Conservation (phyloP, 306 rosid species). For the Castanea crenata region DNA sequence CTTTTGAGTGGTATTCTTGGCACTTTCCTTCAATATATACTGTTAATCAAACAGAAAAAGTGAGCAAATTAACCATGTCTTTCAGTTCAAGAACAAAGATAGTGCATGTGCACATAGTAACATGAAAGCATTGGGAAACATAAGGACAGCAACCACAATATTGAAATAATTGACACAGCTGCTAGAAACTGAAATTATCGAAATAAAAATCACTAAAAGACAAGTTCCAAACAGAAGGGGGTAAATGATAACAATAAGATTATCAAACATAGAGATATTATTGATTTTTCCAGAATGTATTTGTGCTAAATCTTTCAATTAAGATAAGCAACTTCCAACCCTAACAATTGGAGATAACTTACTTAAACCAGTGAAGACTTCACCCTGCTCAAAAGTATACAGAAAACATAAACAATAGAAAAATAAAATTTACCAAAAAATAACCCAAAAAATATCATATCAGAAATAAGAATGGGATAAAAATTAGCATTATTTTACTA, state of each 20-base stretch:
- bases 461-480: background rate
- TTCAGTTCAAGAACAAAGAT: background rate
- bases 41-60: slow-evolving; percentile 40
- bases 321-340: background rate
- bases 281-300: background rate
- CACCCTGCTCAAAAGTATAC: background rate
- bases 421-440: background rate
- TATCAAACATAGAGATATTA: background rate
- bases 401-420: background rate
- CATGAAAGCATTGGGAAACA: background rate
- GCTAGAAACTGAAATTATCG: slow-evolving; percentile 11
- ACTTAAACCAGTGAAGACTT: background rate
- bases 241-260: background rate
- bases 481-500: background rate
- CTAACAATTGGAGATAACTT: background rate
- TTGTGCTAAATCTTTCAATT: background rate
- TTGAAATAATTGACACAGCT: slow-evolving; percentile 8
- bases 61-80: slow-evolving; percentile 4
- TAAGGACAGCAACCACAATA: background rate
- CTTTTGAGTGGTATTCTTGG: slow-evolving; percentile 50
- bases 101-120: background rate
- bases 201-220: background rate
- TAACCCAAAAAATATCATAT: background rate
- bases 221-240: background rate
- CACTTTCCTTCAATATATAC: slow-evolving; percentile 82